phyloP scores from a whole-genome alignment of 768 basidiomycete species.

The Trametopsis cervina region DNA sequence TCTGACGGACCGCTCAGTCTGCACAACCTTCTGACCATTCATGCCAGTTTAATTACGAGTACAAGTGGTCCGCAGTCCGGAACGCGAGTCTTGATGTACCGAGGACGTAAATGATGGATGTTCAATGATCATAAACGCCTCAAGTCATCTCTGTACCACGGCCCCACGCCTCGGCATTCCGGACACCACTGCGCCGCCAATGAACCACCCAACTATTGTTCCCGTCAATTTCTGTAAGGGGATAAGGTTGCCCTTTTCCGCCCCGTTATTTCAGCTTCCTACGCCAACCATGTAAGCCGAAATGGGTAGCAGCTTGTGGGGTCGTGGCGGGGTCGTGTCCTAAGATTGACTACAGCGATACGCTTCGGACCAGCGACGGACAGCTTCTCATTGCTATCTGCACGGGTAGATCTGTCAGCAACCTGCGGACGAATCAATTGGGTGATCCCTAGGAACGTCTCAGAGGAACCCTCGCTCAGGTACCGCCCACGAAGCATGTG shows the following conservation, averaged over 20 bases:
- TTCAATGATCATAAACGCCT: too few species aligned
- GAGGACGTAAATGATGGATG: too few species aligned
- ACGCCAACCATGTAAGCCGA: neutral
- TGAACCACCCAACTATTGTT: neutral
- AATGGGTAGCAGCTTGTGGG: neutral
- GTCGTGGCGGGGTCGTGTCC: neutral
- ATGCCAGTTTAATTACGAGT: too few species aligned
- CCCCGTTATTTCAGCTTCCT: neutral
- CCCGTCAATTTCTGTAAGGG: neutral
- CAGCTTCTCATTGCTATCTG: constrained; percentile 9
- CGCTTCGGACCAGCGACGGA: neutral
- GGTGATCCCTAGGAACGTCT: constrained; percentile 2
- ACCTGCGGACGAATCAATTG: neutral
- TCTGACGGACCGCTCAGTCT: too few species aligned
- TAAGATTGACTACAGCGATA: constrained; percentile 10
- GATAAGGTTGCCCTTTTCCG: neutral
- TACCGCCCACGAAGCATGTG: constrained; percentile 2
- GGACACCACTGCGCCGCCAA: neutral
- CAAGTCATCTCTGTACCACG: too few species aligned
- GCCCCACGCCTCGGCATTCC: neutral
- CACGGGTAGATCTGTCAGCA: constrained; percentile 2
- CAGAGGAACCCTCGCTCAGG: constrained; percentile 7
- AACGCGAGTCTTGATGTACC: too few species aligned
- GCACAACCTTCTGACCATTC: too few species aligned
- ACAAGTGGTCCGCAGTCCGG: too few species aligned